Conservation (phyloP, 352 stramenopile species). For the Pythium diclinum region DNA sequence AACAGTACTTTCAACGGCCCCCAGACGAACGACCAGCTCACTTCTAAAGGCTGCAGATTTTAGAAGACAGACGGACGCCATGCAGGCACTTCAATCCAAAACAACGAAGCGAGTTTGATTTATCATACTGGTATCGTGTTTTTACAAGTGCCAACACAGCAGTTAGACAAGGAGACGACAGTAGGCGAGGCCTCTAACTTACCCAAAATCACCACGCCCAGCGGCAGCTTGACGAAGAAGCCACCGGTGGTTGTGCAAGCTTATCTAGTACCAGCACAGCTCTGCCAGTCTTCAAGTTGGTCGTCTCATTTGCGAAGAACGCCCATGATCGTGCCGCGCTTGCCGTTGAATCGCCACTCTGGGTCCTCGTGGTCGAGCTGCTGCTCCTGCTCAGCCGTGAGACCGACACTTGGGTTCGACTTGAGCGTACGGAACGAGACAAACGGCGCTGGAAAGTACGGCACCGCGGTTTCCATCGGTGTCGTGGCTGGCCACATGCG, state of each 20-base stretch:
- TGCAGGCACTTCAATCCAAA: neutral
- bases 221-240: too few relatives aligned
- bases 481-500: constrained; percentile 86
- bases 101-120: neutral
- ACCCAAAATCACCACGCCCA: too few relatives aligned
- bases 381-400: constrained; percentile 38
- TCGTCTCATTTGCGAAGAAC: constrained; percentile 29
- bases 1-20: neutral
- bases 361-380: constrained; percentile 48
- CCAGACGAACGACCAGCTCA: neutral
- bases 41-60: neutral
- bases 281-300: neutral
- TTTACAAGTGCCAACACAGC: neutral
- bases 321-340: constrained; percentile 64
- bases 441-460: constrained; percentile 68
- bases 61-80: neutral
- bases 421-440: constrained; percentile 74
- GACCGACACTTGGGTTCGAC: constrained; percentile 62
- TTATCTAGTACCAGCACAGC: neutral
- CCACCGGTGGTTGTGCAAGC: too few relatives aligned
- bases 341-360: constrained; percentile 66
- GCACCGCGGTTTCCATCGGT: constrained; percentile 79
- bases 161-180: neutral
- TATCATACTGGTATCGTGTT: neutral
- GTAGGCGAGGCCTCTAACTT: neutral